phyloP scores from a whole-genome alignment of 176 grass and related monocot species.

The Leersia perrieri region DNA sequence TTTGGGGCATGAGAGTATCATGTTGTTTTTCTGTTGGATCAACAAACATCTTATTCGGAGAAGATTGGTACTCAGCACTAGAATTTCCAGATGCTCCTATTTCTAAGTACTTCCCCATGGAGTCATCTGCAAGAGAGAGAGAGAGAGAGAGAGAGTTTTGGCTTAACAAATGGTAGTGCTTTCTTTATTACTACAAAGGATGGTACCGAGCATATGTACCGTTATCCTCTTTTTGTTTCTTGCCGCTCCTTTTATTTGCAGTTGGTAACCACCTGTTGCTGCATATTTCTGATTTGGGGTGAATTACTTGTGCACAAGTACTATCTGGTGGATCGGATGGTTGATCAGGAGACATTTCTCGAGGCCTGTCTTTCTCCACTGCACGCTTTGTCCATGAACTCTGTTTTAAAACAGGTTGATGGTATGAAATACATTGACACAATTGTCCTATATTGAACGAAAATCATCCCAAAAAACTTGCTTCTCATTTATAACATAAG shows the following conservation, averaged over 20 bases:
- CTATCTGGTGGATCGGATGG: constrained; percentile 72
- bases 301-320: constrained; percentile 87
- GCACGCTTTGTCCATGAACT: constrained; percentile 88
- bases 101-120: constrained; percentile 79
- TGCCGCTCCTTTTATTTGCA: constrained; percentile 38
- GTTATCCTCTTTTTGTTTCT: constrained; percentile 56
- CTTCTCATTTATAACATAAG: neutral
- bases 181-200: constrained; percentile 1
- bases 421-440: constrained; percentile 13
- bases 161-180: constrained; percentile 19
- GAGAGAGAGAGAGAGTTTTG: neutral
- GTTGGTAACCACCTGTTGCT: constrained; percentile 58
- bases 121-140: constrained; percentile 58
- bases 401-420: constrained; percentile 51
- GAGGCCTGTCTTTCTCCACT: constrained; percentile 77
- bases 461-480: neutral
- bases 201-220: constrained; percentile 44
- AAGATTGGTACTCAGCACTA: constrained; percentile 46
- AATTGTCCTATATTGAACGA: neutral
- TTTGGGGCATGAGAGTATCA: constrained; percentile 43
- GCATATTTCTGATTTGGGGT: constrained; percentile 64
- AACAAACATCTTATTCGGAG: constrained; percentile 39
- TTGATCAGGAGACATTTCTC: constrained; percentile 55
- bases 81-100: constrained; percentile 66
- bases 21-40: constrained; percentile 41